Base-by-base conservation (phyloP, 2,329 filamentous ascomycete species). In the Penicillium brasilianum region DNA sequence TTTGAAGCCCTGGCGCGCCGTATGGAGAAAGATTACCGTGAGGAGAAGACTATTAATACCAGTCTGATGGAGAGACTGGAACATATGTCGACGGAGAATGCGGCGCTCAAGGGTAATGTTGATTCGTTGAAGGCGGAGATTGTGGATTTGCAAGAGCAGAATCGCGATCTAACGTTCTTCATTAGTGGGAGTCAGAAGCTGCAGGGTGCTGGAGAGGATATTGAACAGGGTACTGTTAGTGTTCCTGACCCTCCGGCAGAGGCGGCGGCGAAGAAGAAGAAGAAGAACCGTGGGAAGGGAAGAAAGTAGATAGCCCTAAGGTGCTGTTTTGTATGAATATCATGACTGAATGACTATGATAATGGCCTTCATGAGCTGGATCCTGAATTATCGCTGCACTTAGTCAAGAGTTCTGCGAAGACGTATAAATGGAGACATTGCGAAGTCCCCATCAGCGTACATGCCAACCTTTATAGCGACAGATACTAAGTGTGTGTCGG, bases 11-110 rank as follows among this genome's bases (percentile, higher is more conserved):
- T 97, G 69, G 91, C 93, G 0, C 85, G 92, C 18, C 89, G 83
- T 46, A 81, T 98, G 63, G 85, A 90, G 57, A 89, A 89, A 71
- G 87, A 91, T 65, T 87, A 92, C 59, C 88, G 90, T 61, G 94
- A 97, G 75, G 94, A 98, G 78, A 95, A 96, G 77, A 85, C 88
- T 16, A 87, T 98, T 55, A 91, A 88, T 56, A 88, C 92, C 66
- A 90, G 90, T 2, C 80, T 99, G 63, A 85, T 97, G 85, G 84
- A 89, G 74, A 84, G 91, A n/a, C 70, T 98, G 65, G 86, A 88
- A 65, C 88, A 91, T 66, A 76, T 92, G 18, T 82, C 84, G 44
- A 82, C 81, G 61, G 84, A 89, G 73, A 76, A 88, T 1, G 81
- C 82, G 28, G 82, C 81, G 43, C 77, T 90, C 4, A 85, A 85